Evolutionary conservation across 2,329 filamentous ascomycete species (phyloP).

Genomic region (Zarea fungicola): DNA sequence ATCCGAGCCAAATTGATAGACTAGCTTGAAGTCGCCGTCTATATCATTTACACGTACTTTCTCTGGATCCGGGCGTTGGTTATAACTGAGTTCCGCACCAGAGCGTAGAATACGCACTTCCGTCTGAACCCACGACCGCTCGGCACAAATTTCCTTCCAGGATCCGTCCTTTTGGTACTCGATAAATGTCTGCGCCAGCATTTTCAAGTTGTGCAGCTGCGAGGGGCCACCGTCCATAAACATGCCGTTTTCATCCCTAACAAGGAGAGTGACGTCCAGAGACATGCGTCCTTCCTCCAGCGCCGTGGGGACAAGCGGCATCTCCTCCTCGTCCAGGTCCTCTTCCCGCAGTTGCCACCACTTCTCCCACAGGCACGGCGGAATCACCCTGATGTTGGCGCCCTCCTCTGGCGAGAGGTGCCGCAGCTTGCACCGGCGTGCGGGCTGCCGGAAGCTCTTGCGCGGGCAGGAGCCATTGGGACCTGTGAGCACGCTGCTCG

Average conservation of each 20-base stretch:
- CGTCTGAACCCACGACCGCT: neutral
- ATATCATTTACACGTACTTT: neutral
- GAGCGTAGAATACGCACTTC: neutral
- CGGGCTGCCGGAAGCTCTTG: neutral
- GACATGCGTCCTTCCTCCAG: too few relatives aligned
- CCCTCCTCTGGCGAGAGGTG: neutral
- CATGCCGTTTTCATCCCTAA: too few relatives aligned
- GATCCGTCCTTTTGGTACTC: neutral
- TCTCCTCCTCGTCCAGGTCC: neutral
- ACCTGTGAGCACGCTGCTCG: neutral
- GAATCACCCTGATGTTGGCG: neutral
- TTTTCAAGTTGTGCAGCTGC: neutral
- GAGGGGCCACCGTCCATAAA: too few relatives aligned
- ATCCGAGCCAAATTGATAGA: neutral
- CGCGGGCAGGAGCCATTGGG: too few relatives aligned
- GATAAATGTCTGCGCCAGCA: neutral
- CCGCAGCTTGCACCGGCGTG: neutral
- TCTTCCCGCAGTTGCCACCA: too few relatives aligned
- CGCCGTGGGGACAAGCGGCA: neutral
- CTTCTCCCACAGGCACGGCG: too few relatives aligned
- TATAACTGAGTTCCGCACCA: neutral
- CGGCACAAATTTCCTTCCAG: neutral
- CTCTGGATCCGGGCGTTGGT: neutral
- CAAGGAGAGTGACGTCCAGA: too few relatives aligned
- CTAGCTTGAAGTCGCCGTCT: neutral